Base-by-base conservation (phyloP, 768 basidiomycete genomes). In the Tricholoma bakamatsutake region DNA sequence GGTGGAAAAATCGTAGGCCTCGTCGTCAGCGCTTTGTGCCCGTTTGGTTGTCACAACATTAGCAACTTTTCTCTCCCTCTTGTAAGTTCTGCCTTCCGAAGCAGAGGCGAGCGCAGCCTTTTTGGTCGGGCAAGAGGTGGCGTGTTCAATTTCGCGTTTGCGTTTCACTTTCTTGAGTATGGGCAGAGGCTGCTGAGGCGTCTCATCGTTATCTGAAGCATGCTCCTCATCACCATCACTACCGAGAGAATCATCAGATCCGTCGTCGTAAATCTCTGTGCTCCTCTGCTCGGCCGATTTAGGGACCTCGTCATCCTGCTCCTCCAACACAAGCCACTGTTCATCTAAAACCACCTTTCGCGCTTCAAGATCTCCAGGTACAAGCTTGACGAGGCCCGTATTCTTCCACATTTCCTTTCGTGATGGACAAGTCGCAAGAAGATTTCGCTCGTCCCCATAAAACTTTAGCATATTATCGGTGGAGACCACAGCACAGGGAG, bases 341-440 rank as follows among this genome's bases (percentile, higher is more conserved):
- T 67, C 74, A 60, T 71, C 73, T 60, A 69, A 59, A 67, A 55
- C 68, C 52, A 61, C 71, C 64, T 66, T 74, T 73, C 69, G 75
- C 61, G 60, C 65, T 68, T 72, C 78, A 59, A 67, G 54, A 39
- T 62, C 63, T 21, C 72, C 71, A 10, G 70, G 33, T 21, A 66
- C 61, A 45, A 81, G 68, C 65, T 75, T 84, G 50, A 95, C 81
- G 59, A 90, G 62, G 10, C 84, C 87, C 0, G 71, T 76, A 3
- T 67, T 65, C 60, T 80, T 83, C 58, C 88, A 79, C 66, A 89
- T 74, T 64, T 90, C 88, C 68, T 86, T 90, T 59, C 85, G 76
- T 17, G 80, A 76, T 45, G 65, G 67, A 51, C 84, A 67, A 50
- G 61, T 65, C 15, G 69, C 69, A 54, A 93, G 67, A 35, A 87